phyloP scores from a whole-genome alignment of 805 yeast genomes.

The Candida sakaeoensis region DNA sequence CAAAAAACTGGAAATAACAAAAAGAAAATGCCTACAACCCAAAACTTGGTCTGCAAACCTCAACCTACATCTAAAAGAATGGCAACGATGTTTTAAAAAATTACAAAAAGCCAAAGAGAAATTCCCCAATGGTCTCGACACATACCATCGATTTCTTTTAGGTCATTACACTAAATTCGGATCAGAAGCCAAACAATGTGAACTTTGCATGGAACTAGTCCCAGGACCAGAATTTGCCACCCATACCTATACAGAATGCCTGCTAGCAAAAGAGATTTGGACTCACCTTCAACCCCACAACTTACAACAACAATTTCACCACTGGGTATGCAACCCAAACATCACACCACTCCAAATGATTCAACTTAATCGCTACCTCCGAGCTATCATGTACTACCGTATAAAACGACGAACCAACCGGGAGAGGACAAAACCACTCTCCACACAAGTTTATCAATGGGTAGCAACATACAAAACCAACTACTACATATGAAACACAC shows the following conservation, averaged over 20 bases:
- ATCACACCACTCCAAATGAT: not conserved
- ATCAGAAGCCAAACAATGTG: not conserved
- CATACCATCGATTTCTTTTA: not conserved
- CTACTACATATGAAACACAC: not conserved
- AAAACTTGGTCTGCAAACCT: not conserved
- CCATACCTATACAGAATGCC: not conserved
- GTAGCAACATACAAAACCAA: not conserved
- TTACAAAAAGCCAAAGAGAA: too few species aligned
- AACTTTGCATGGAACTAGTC: not conserved
- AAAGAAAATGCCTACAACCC: not conserved
- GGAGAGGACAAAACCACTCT: not conserved
- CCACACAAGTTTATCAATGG: not conserved
- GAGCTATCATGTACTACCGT: not conserved
- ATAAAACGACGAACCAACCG: not conserved
- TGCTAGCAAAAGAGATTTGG: not conserved
- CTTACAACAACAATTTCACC: not conserved
- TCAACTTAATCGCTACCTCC: not conserved
- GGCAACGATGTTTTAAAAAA: too few species aligned
- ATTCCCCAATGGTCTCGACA: not conserved
- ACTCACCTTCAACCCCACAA: not conserved
- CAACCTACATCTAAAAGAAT: not conserved
- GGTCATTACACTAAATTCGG: not conserved
- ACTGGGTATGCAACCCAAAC: not conserved
- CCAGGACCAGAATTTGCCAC: not conserved
- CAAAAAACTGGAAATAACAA: not conserved